Evolutionary conservation across 2,329 filamentous ascomycete species (phyloP), one percentile per base, ranked within the genome.

Genomic region (Cryphonectria nitschkei): DNA sequence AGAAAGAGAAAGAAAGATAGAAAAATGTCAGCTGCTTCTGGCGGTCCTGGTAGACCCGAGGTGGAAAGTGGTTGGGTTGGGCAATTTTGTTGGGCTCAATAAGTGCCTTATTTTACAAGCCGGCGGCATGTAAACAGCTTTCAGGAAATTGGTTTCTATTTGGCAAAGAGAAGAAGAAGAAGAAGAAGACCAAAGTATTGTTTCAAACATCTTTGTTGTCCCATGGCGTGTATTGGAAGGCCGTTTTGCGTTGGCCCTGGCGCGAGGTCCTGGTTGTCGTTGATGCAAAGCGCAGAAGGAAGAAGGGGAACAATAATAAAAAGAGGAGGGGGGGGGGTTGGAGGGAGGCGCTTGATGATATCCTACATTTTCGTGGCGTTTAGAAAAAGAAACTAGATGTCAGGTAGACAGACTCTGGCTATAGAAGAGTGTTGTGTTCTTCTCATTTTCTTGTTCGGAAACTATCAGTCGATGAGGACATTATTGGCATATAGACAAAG

Each of bases 281-380:
- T 34, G 29, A 14, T 34, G 29, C 29, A 34, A 34, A 26, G 52
- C 26, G n/a, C 4, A 29, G 26, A 19, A 29, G 34, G 64, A 16
- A 54, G 11, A 13, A 19, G 19, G 19, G 6, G 52, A 65, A 64
- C 26, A 26, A 26, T 26, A 26, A 26, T 26, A 26, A 39, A 34
- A 34, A 2, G 34, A 2, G 2, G 3, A 34, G 34, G 34, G 34
- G 34, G 3, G 34, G 34, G 26, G 26, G 26, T 26, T 50, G 46
- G 46, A 39, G 41, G 14, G 14, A n/a, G 32, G 14, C 26, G 43
- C 32, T 50, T 65, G 32, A 37, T 64, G 64, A 65, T 56, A 39
- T 54, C 64, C 64, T 29, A 64, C 29, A 26, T 19, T 32, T 54
- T 37, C 32, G 64, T 32, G 46, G 64, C 43, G 34, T 54, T 65